These are phyloP conservation scores for Metarhizium brunneum DNA, from an alignment of 2,329 filamentous ascomycete genomes.

Conservation along the genomic window DNA sequence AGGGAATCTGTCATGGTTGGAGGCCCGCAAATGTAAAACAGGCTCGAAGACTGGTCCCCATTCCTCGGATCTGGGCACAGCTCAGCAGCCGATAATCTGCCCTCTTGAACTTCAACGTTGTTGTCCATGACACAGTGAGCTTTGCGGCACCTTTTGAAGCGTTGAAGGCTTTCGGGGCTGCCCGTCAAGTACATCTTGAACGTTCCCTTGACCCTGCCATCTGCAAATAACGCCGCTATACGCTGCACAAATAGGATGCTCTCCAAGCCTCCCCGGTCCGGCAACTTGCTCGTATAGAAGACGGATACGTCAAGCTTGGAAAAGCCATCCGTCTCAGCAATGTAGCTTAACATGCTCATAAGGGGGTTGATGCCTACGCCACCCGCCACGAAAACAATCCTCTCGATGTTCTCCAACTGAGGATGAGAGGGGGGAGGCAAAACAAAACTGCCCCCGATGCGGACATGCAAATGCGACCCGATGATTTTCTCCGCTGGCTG, in stretches of 20 bases:
- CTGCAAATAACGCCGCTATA: conserved; percentile 31
- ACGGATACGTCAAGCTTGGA: conserved; percentile 39
- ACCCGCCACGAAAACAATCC: conserved; percentile 67
- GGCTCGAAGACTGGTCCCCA: conserved; percentile 27
- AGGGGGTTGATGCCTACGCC: conserved; percentile 79
- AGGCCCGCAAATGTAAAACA: conserved; percentile 61
- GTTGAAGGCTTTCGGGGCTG: not conserved
- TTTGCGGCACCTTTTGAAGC: not conserved
- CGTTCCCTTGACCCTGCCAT: conserved; percentile 26
- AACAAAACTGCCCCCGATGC: conserved; percentile 72
- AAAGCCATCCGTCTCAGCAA: conserved; percentile 28
- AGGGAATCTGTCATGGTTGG: conserved; percentile 61
- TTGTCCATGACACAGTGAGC: not conserved
- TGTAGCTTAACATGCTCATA: conserved; percentile 60
- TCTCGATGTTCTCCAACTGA: conserved; percentile 38
- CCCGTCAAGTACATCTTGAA: conserved; percentile 40
- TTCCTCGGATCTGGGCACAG: conserved; percentile 22
- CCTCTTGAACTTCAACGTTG: conserved; percentile 14
- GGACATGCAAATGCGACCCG: conserved; percentile 49
- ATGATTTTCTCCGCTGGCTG: conserved; percentile 44
- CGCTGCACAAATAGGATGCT: conserved; percentile 35
- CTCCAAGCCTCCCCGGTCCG: conserved; percentile 14
- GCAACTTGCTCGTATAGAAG: conserved; percentile 49
- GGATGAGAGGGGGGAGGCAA: conserved; percentile 51
- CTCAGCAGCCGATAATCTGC: conserved; percentile 35